Percentiles rank a stretch among this genome's conserved stretches.
Conservation (phyloP, 495 filamentous ascomycete species). For the Trichoderma erinaceum region DNA sequence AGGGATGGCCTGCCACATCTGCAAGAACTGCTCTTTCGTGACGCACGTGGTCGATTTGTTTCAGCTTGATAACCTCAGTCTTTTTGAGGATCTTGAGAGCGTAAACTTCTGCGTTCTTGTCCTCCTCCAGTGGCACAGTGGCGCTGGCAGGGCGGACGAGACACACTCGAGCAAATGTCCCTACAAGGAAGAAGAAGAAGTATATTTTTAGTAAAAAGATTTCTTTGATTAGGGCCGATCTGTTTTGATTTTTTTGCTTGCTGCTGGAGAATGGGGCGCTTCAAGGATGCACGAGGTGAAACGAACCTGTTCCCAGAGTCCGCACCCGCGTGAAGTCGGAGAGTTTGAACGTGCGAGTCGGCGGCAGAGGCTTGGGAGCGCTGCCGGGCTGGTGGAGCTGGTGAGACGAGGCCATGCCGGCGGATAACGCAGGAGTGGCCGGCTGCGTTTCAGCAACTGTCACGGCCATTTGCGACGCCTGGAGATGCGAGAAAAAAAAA, state of each 20-base stretch:
- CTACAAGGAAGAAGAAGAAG: conserved; percentile 46
- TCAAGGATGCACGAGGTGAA: background rate
- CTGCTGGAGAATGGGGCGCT: background rate
- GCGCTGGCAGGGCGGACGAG: conserved; percentile 59
- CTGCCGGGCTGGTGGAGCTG: conserved; percentile 19
- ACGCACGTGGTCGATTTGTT: conserved; percentile 95
- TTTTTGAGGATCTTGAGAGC: conserved; percentile 93
- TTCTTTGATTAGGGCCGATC: background rate
- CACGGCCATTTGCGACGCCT: conserved; percentile 24
- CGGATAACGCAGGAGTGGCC: background rate
- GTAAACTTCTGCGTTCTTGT: conserved; percentile 55
- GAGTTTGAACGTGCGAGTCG: conserved; percentile 31
- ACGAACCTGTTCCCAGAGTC: conserved; percentile 80
- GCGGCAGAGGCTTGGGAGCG: conserved; percentile 23
- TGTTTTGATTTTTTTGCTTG: conserved; percentile 8
- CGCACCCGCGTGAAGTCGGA: conserved; percentile 80
- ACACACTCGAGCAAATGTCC: conserved; percentile 95
- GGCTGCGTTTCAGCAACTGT: conserved; percentile 18
- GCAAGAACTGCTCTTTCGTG: conserved; percentile 85
- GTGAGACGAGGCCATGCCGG: conserved; percentile 21
- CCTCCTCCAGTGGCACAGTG: conserved; percentile 45
- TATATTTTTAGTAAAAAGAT: conserved; percentile 15
- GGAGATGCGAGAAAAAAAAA: background rate
- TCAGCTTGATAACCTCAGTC: conserved; percentile 86
- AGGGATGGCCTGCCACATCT: conserved; percentile 85